Base-by-base conservation (phyloP, 352 stramenopile species). In the Phytophthora tubulina region DNA sequence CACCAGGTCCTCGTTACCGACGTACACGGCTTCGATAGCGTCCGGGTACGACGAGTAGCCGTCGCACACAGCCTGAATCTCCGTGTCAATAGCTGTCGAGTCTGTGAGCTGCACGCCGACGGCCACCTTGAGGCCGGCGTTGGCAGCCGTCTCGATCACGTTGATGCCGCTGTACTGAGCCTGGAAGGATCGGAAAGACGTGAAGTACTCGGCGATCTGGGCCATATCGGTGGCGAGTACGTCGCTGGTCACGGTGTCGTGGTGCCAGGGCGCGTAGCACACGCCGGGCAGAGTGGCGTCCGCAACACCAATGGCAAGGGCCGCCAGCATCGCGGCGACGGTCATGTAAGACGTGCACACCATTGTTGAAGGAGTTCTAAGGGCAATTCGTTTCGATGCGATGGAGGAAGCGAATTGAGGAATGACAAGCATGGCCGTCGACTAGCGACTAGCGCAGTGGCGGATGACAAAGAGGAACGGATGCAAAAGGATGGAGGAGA, bases 251-350 rank as follows among this genome's bases (percentile, higher is more conserved):
- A 91, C 81, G 32, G 53, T 62, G 38, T 60, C 39, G 75, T 91
- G 83, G 72, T 91, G 83, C 83, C 84, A 91, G 30, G 84, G 78
- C 59, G 72, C 80, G 80, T 91, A 91, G 80, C 81, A 89, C 8
- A 89, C 69, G 33, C 84, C 81, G 21, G 67, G 60, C 30, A 74
- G 31, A 7, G 67, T 61, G 51, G 67, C 67, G 35, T 74, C 51
- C 33, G 46, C 42, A 30, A 27, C 45, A 31, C 45, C 52, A 10
- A 69, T 38, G 7, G 67, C 44, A 17, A 70, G 4, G 7, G 59
- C 67, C 2, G 59, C 59, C 17, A 74, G 59, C 59, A 74, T 54
- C 10, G 48, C 31, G 15, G 54, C 36, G 30, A 70, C 67, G 39
- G 42, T 55, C 51, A 70, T 74, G 52, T 64, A 74, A 15, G 59